Evolutionary conservation across 495 filamentous ascomycete genomes (phyloP), one percentile per base, ranked within the genome.

Genomic region (Friedmanniomyces endolithicus): DNA sequence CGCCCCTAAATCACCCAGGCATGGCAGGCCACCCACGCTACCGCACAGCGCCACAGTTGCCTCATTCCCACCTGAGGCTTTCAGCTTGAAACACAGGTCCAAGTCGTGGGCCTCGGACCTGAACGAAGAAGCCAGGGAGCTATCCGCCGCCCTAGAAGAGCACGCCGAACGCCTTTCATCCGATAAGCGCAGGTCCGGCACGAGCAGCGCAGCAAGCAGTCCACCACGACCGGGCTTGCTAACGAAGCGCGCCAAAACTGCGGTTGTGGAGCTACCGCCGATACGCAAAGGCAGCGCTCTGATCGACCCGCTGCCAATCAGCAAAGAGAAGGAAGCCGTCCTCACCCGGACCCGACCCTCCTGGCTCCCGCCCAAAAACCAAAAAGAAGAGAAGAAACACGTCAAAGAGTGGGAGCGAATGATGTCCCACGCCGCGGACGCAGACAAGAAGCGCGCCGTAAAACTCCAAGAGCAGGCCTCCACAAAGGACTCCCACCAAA

Each of bases 271-370:
- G 53, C 73, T 96, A 7, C 92, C 92, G 3, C 92, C 88, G 14
- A 66, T 95, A 17, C 82, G 86, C 51, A 84, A 86, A 55, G 85
- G 85, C 16, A 90, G 95, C 64, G 83, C 94, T 47, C 90, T 97
- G 85, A 94, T 96, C 56, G 92, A 98, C 67, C 92, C 92, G 8
- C 70, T 98, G 53, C 94, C 90, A 1, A 83, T 94, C 34, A 95
- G 90, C 62, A 94, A 89, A 70, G 92, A 98, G 73, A 98, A 98
- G 69, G 88, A 95, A 61, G 88, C 85, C 39, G 85, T 95, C 6
- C 71, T 98, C 19, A 88, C 87, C 20, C 77, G 94, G 40, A 98
- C 92, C 12, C 79, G 92, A 25, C 92, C 92, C 0, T 90, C 86
- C 37, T 98, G 92, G 92, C 74, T 98, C 16, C 92, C 92, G 7